Evolutionary conservation across 768 basidiomycete genomes (phyloP), one percentile per base, ranked within the genome.

Genomic region (Termitomyces sp.): DNA sequence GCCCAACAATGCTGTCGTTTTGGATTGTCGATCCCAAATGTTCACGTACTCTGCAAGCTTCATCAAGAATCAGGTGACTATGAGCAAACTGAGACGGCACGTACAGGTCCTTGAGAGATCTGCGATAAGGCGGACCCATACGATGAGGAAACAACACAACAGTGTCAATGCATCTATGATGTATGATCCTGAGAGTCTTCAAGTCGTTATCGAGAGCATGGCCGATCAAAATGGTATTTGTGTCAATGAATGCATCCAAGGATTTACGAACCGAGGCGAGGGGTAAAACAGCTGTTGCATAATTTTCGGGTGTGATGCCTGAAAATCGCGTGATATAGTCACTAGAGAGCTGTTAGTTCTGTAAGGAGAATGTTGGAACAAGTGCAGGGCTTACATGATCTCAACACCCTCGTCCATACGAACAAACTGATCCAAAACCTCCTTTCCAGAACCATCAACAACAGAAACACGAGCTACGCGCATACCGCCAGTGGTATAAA

Each of bases 181-280:
- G 97, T 1, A 98, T 71, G 62, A 98, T 84, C 15, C 97, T 80
- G 59, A 99, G 72, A 8, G 96, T 88, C 67, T 87, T 90, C 60
- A 99, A 72, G 66, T 99, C 97, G 68, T 98, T 98, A 59, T 98
- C 96, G 19, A 98, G 77, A 0, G 87, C 90, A 69, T 90, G 88
- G 1, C 96, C 96, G 53, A 98, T 85, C 35, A 98, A 73, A 60
- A 98, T 86, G 0, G 96, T 98, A 9, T 89, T 74, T 14, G 84
- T 72, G 51, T 86, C 84, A 53, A 98, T 86, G 65, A 90, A 74
- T 15, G 75, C 68, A 58, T 88, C 84, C 10, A 97, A 76, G 0
- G 87, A 82, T 47, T 75, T 73, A 50, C 91, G 80, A 48, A 93
- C 79, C 2, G 83, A 75, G 4, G 77, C 62, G 2, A 98, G 79